A percentile compares a stretch with the other conserved stretches of the same genome.
These are phyloP conservation scores for Apophysomyces sp. DNA, from an alignment of 371 early-diverging fungal species.

Conservation along the genomic window DNA sequence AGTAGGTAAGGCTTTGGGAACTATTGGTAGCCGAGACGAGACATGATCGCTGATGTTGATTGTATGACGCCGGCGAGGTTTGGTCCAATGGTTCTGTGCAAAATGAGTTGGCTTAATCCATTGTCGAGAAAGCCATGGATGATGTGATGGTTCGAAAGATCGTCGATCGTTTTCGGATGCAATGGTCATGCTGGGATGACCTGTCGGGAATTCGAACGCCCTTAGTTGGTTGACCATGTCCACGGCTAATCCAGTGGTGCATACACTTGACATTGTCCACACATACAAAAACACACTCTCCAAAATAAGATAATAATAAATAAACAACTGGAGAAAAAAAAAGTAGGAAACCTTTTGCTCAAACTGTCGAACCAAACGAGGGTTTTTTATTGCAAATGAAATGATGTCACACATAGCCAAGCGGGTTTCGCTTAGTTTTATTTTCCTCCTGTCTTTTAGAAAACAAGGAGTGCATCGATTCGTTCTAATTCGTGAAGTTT, in stretches of 20 bases:
- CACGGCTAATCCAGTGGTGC: neutral
- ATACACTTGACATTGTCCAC: neutral
- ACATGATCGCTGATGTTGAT: neutral
- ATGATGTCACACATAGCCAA: neutral
- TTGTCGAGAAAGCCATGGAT: neutral
- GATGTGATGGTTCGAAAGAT: neutral
- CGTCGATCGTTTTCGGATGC: neutral
- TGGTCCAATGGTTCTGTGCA: neutral
- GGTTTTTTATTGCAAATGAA: neutral
- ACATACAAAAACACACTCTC: neutral
- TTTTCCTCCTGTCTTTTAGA: neutral
- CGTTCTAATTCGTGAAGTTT: neutral
- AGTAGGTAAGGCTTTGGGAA: neutral
- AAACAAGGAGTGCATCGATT: slow-evolving; percentile 1
- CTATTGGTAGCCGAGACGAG: neutral
- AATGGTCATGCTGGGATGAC: neutral
- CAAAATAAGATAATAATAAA: neutral
- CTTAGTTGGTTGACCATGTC: neutral
- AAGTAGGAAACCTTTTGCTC: too few relatives aligned
- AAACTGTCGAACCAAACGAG: too few relatives aligned
- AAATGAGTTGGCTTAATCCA: neutral
- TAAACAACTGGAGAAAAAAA: too few relatives aligned
- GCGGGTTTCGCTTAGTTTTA: neutral
- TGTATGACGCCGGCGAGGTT: neutral
- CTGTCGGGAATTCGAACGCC: neutral